Conservation (phyloP, 352 stramenopile species). For the Phytophthora cactorum region DNA sequence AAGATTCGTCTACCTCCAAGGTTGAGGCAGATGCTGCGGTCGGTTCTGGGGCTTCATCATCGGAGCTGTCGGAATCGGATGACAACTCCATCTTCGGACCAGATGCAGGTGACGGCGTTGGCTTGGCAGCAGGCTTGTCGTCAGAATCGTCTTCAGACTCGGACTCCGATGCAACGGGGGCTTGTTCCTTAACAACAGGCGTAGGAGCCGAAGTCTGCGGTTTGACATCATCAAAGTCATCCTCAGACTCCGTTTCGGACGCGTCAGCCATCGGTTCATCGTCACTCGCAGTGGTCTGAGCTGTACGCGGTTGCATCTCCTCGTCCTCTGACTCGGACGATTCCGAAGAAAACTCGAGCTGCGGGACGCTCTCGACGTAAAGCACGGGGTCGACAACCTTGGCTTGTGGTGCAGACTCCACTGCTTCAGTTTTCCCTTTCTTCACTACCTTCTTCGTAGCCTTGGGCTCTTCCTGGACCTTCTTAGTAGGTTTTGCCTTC, state of each 20-base stretch:
- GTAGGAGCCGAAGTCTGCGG: not conserved
- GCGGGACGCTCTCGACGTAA: constrained; percentile 68
- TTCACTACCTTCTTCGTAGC: constrained; percentile 21
- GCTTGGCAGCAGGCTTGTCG: constrained; percentile 9
- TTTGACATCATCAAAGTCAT: constrained; percentile 43
- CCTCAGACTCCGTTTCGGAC: constrained; percentile 30
- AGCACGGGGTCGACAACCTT: constrained; percentile 13
- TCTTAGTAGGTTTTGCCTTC: constrained; percentile 26
- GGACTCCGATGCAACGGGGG: constrained; percentile 4
- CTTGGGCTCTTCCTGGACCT: constrained; percentile 19
- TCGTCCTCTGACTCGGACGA: constrained; percentile 43
- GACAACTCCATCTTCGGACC: constrained; percentile 19
- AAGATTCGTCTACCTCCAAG: constrained; percentile 8
- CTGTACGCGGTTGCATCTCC: constrained; percentile 9
- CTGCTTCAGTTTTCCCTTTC: not conserved
- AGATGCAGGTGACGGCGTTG: constrained; percentile 4
- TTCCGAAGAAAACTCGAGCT: constrained; percentile 56
- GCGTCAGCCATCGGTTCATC: constrained; percentile 20
- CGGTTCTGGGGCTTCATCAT: constrained; percentile 27
- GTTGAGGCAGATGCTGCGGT: not conserved
- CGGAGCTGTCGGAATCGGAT: constrained; percentile 30
- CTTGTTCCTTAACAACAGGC: not conserved
- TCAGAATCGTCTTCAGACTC: constrained; percentile 22
- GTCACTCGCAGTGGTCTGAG: constrained; percentile 6
- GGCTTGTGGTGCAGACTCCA: constrained; percentile 10